Evolutionary conservation across 495 filamentous ascomycete species (phyloP).

Genomic region (Entonaema liquescens): DNA sequence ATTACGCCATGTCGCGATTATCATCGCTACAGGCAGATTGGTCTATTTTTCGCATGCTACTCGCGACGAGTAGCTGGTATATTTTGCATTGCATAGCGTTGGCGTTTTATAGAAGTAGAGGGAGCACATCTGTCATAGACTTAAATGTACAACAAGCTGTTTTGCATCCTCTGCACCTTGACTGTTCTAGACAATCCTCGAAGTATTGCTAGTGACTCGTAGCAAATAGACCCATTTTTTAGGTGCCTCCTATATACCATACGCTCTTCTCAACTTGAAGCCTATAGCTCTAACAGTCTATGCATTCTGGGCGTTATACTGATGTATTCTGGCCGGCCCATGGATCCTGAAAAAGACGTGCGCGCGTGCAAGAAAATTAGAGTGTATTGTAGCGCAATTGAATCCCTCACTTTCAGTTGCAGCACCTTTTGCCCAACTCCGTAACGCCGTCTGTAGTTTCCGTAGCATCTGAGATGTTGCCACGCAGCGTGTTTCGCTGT

Average conservation of each 20-base stretch:
- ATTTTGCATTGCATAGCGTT: conserved; percentile 34
- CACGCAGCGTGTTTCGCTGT: not conserved
- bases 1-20: not conserved
- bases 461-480: not conserved
- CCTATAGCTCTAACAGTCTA: not conserved
- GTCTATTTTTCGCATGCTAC: conserved; percentile 21
- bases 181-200: not conserved
- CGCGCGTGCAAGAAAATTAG: not conserved
- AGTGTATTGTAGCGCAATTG: not conserved
- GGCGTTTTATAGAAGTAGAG: conserved; percentile 25
- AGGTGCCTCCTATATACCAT: not conserved
- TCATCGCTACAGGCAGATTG: conserved; percentile 17
- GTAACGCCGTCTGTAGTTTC: not conserved
- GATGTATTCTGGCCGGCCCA: not conserved
- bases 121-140: conserved; percentile 19
- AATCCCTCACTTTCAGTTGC: not conserved
- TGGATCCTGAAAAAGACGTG: not conserved
- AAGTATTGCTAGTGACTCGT: not conserved
- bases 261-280: not conserved
- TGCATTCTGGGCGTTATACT: not conserved
- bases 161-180: conserved; percentile 3
- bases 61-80: conserved; percentile 11
- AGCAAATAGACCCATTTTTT: not conserved
- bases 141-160: conserved; percentile 28
- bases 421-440: not conserved